Evolutionary conservation across 768 basidiomycete genomes (phyloP).

Genomic region (Pseudohyphozyma bogoriensis): DNA sequence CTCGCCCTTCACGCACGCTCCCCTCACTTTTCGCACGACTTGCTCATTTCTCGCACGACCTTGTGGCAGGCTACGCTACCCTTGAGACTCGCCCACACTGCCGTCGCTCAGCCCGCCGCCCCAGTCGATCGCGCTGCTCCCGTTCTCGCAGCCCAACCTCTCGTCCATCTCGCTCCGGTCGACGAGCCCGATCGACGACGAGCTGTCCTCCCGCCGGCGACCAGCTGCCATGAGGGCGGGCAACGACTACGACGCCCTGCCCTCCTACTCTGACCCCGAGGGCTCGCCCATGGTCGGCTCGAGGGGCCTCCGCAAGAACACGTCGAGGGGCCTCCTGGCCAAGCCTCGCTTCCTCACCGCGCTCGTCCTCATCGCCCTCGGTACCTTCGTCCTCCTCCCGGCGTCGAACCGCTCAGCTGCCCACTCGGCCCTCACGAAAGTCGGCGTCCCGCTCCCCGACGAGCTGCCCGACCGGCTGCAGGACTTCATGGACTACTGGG

Average conservation of each 20-base stretch:
- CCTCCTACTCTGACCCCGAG: constrained; percentile 17
- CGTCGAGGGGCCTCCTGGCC: constrained; percentile 9
- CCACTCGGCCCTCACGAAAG: constrained; percentile 26
- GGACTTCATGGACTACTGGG: constrained; percentile 20
- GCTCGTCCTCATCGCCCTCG: constrained; percentile 24
- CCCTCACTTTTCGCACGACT: too few species aligned
- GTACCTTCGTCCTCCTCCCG: constrained; percentile 26
- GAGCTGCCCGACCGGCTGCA: constrained; percentile 24
- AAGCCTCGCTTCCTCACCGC: constrained; percentile 17
- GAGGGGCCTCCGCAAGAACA: neutral
- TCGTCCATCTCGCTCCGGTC: neutral
- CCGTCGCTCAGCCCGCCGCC: too few species aligned
- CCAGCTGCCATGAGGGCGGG: neutral
- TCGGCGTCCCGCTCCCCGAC: constrained; percentile 29
- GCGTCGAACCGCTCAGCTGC: constrained; percentile 24
- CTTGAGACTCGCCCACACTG: too few species aligned
- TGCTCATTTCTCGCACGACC: too few species aligned
- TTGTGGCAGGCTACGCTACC: too few species aligned
- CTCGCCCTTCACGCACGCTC: too few species aligned
- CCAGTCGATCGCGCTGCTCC: too few species aligned
- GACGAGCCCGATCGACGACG: neutral
- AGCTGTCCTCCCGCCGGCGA: neutral
- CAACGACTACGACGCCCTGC: constrained; percentile 13
- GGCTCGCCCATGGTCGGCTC: constrained; percentile 10
- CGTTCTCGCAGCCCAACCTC: too few species aligned